A percentile compares a stretch with the other conserved stretches of the same genome.
These are phyloP conservation scores for Picochlorum costavermella DNA, from an alignment of 139 green algal species.

Conservation along the genomic window DNA sequence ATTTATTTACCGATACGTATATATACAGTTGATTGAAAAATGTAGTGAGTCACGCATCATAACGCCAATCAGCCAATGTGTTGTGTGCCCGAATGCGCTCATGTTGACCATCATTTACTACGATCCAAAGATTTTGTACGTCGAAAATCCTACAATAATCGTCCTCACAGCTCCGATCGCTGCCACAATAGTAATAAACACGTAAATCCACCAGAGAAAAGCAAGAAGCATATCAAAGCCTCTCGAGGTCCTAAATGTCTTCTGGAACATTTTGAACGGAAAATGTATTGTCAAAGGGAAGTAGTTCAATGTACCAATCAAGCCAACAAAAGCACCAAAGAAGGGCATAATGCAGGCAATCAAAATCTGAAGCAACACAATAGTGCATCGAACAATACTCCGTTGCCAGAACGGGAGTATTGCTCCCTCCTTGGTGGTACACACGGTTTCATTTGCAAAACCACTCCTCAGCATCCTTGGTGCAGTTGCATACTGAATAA, in stretches of 20 bases:
- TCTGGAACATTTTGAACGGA: neutral
- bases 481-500: neutral
- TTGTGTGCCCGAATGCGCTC: no score
- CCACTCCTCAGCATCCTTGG: neutral
- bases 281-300: conserved; percentile 3
- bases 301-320: neutral
- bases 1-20: no score
- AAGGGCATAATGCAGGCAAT: conserved; percentile 1
- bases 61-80: no score
- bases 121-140: neutral
- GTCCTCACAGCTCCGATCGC: neutral
- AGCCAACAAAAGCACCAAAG: neutral
- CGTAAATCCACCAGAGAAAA: neutral
- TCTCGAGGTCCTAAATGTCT: neutral
- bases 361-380: neutral
- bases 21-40: no score
- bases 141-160: neutral
- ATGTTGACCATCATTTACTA: neutral
- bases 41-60: no score
- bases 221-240: neutral
- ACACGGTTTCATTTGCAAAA: neutral
- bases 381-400: neutral
- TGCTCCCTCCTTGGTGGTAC: neutral
- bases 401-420: neutral
- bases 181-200: neutral